Percentiles rank a stretch among this genome's conserved stretches.
phyloP scores from a whole-genome alignment of 805 yeast genomes.

The Candida manassasensis region DNA sequence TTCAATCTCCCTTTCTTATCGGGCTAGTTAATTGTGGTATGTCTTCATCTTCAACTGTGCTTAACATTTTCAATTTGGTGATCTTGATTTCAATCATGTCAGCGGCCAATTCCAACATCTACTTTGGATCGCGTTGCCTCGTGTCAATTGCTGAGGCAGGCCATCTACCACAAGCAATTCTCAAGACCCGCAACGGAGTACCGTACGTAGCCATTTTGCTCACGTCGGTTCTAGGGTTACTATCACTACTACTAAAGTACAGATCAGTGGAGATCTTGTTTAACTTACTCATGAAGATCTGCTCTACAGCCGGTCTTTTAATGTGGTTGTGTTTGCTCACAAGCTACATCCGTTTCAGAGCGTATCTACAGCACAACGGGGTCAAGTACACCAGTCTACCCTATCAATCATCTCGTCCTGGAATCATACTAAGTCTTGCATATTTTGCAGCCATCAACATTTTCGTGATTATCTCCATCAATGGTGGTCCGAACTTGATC shows the following conservation, averaged over 20 bases:
- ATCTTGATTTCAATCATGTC: conserved; percentile 19
- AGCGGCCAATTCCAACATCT: conserved; percentile 26
- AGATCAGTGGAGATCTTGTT: conserved; percentile 14
- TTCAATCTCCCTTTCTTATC: conserved; percentile 22
- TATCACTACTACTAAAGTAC: conserved; percentile 15
- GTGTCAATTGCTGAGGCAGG: conserved; percentile 13
- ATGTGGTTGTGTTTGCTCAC: conserved; percentile 23
- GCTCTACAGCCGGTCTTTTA: conserved; percentile 23
- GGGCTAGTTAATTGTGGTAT: conserved; percentile 16
- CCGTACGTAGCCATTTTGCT: conserved; percentile 17
- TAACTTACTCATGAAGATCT: conserved; percentile 16
- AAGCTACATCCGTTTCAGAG: conserved; percentile 14
- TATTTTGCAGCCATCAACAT: conserved; percentile 15
- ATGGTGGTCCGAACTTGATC: conserved; percentile 16
- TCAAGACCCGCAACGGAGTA: conserved; percentile 11
- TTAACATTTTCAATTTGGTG: conserved; percentile 16
- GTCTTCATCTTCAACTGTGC: conserved; percentile 8
- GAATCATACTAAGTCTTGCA: not conserved
- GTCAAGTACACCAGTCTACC: conserved; percentile 56
- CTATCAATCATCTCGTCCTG: conserved; percentile 26
- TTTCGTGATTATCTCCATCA: conserved; percentile 11
- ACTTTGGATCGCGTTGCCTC: conserved; percentile 22
- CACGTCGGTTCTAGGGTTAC: conserved; percentile 18
- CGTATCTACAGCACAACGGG: conserved; percentile 40
- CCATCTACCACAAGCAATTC: conserved; percentile 6